Evolutionary conservation across 2,329 filamentous ascomycete species (phyloP).

Genomic region (Pyrenophora seminiperda): DNA sequence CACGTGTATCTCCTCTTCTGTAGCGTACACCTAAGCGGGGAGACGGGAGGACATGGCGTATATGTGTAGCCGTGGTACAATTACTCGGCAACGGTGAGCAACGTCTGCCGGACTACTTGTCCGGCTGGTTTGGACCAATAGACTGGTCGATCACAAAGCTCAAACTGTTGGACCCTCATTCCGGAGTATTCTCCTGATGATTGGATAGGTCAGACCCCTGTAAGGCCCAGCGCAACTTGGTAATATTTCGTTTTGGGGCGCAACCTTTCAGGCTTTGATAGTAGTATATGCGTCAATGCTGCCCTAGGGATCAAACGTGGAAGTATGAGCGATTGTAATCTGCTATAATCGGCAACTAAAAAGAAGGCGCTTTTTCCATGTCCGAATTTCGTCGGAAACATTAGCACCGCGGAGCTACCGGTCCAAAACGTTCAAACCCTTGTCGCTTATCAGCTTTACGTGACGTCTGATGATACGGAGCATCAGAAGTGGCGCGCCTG

Average conservation of each 20-base stretch:
- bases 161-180: slow-evolving; percentile 1
- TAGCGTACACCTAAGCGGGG: slow-evolving; percentile 14
- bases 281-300: neutral
- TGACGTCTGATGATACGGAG: neutral
- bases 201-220: neutral
- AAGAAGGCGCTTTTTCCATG: neutral
- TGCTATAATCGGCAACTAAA: neutral
- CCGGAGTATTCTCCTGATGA: neutral
- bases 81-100: slow-evolving; percentile 8
- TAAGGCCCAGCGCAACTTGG: neutral
- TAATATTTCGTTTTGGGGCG: neutral
- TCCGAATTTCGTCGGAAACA: slow-evolving; percentile 8
- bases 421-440: neutral
- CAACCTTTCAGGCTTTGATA: slow-evolving; percentile 6
- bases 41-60: slow-evolving; percentile 7
- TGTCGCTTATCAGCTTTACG: neutral
- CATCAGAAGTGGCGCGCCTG: neutral
- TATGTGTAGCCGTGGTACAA: neutral
- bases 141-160: too few species aligned
- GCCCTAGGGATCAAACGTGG: slow-evolving; percentile 3
- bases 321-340: slow-evolving; percentile 2
- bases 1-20: slow-evolving; percentile 11
- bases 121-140: slow-evolving; percentile 3
- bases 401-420: slow-evolving; percentile 1
- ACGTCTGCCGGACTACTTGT: neutral